Percentiles rank a stretch among this genome's conserved stretches.
Conservation (phyloP, 129 eudicot genomes). For the Gnaphalium uliginosum region DNA sequence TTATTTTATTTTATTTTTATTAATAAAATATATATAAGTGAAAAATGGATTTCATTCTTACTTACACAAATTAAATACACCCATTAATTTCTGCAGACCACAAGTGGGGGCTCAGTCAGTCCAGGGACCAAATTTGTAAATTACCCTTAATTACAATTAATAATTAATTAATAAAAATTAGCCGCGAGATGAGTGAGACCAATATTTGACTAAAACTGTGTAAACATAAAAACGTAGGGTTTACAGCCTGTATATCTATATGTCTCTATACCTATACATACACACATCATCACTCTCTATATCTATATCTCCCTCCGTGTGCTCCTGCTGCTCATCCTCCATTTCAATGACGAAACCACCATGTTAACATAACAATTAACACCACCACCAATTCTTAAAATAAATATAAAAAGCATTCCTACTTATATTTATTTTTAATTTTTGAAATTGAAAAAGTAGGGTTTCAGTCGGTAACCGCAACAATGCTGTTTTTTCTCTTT, state of each 20-base stretch:
- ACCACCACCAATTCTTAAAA: background rate
- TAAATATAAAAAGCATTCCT: background rate
- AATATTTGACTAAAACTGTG: background rate
- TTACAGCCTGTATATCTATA: background rate
- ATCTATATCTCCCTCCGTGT: background rate
- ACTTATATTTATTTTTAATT: background rate
- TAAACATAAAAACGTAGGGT: background rate
- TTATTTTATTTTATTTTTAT: no score
- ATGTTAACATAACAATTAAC: background rate
- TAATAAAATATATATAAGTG: no score
- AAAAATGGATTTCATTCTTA: no score
- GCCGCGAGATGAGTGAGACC: background rate
- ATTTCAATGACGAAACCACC: background rate
- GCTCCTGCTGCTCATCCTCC: background rate
- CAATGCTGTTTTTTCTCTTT: conserved; percentile 17
- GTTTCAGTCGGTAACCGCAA: conserved; percentile 29
- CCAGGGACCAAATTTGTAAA: no score
- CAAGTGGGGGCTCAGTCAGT: background rate
- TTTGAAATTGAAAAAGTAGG: background rate
- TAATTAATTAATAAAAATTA: background rate
- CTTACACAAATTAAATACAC: background rate
- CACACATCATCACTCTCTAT: background rate
- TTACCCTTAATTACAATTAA: no score
- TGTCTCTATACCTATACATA: background rate
- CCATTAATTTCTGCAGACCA: background rate